phyloP scores from a whole-genome alignment of 2,329 filamentous ascomycete genomes.

The Fusarium sp. region DNA sequence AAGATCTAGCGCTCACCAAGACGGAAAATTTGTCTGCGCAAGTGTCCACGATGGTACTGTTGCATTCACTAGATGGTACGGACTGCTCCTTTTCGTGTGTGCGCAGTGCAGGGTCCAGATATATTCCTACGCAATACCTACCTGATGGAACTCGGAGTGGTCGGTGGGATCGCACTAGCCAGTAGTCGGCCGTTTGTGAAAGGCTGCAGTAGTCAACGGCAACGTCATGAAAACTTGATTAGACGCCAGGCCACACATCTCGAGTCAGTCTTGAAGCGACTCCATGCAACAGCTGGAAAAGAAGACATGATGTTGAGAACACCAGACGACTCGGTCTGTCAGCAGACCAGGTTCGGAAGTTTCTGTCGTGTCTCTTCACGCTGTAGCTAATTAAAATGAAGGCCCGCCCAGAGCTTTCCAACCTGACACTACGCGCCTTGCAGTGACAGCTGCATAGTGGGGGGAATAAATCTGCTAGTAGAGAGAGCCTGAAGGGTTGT shows the following conservation, averaged over 20 bases:
- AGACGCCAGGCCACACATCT: constrained; percentile 14
- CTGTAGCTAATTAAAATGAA: constrained; percentile 25
- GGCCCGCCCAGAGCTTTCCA: constrained; percentile 20
- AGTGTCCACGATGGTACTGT: constrained; percentile 50
- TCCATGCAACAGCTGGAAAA: background rate
- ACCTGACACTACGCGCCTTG: constrained; percentile 34
- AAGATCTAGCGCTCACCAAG: constrained; percentile 23
- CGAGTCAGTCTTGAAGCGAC: constrained; percentile 1
- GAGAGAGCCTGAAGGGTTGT: background rate
- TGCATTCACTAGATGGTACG: constrained; percentile 43
- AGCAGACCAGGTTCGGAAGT: background rate
- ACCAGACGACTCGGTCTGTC: background rate
- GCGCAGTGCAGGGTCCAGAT: constrained; percentile 34
- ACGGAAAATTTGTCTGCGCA: constrained; percentile 42
- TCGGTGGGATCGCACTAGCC: constrained; percentile 35
- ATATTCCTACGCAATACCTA: constrained; percentile 23
- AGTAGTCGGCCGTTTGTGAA: constrained; percentile 31
- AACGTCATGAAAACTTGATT: constrained; percentile 24
- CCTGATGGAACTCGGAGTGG: constrained; percentile 19
- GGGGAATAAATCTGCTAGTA: constrained; percentile 32
- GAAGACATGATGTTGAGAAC: background rate
- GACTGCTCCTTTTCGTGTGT: constrained; percentile 24
- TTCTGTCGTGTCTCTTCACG: constrained; percentile 15
- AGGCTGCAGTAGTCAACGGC: constrained; percentile 17
- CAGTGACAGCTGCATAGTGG: constrained; percentile 43